Percentiles rank a stretch among this genome's conserved stretches.
phyloP scores from a whole-genome alignment of 2,329 filamentous ascomycete genomes.

The Dothideomycetidae sp. region DNA sequence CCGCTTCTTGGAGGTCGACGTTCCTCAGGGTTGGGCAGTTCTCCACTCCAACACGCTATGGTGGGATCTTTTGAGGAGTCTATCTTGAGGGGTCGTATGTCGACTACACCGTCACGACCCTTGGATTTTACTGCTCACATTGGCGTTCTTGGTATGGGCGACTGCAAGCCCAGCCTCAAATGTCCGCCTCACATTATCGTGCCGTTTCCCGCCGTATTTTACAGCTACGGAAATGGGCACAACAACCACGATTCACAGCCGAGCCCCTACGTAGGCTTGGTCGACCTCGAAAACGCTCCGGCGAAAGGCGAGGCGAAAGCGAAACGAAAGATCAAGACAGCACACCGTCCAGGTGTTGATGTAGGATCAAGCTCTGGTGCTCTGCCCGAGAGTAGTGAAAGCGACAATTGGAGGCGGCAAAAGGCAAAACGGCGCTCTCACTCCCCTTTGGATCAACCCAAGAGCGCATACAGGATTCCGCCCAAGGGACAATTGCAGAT shows the following conservation, averaged over 20 bases:
- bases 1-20: conserved; percentile 41
- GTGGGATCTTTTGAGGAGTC: conserved; percentile 97
- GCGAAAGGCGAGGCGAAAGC: not conserved
- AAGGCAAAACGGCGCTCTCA: conserved; percentile 44
- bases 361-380: conserved; percentile 2
- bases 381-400: conserved; percentile 1
- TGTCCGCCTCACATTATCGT: conserved; percentile 85
- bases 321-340: not conserved
- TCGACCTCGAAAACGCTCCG: conserved; percentile 69
- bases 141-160: conserved; percentile 75
- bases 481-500: conserved; percentile 91
- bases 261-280: conserved; percentile 86
- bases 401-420: conserved; percentile 22
- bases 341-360: conserved; percentile 11
- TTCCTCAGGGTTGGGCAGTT: conserved; percentile 61
- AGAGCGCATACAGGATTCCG: conserved; percentile 86
- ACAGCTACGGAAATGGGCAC: conserved; percentile 65
- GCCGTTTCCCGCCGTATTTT: conserved; percentile 89
- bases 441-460: conserved; percentile 55
- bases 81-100: conserved; percentile 89
- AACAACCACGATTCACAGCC: conserved; percentile 63
- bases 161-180: conserved; percentile 70
- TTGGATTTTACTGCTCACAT: conserved; percentile 91
- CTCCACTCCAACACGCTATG: conserved; percentile 80
- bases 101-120: conserved; percentile 82